phyloP scores from a whole-genome alignment of 2,329 filamentous ascomycete genomes.

The Paraphaeosphaeria sporulosa region DNA sequence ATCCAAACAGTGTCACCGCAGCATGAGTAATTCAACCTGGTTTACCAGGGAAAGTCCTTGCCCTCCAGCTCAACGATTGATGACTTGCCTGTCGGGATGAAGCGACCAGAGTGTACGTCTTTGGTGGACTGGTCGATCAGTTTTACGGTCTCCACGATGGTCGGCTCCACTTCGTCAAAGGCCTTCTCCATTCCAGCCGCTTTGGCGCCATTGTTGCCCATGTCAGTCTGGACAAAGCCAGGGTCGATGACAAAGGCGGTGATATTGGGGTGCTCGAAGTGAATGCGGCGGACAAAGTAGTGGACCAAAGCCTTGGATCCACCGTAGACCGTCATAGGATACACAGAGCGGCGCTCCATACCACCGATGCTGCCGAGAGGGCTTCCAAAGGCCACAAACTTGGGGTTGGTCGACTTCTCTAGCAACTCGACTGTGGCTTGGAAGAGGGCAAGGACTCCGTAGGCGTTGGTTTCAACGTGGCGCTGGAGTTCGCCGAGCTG shows the following conservation, averaged over 20 bases:
- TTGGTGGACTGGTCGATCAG: too few species aligned
- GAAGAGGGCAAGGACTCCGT: conserved; percentile 20
- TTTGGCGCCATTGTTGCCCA: conserved; percentile 16
- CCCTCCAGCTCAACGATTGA: too few species aligned
- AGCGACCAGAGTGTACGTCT: too few species aligned
- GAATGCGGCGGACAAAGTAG: conserved; percentile 15
- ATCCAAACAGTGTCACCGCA: too few species aligned
- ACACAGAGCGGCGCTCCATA: too few species aligned
- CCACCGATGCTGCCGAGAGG: not conserved
- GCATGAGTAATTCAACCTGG: too few species aligned
- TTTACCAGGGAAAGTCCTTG: too few species aligned
- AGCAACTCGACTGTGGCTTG: conserved; percentile 22
- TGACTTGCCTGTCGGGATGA: too few species aligned
- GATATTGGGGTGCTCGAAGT: conserved; percentile 16
- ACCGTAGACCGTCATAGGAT: conserved; percentile 1
- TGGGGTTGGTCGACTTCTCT: conserved; percentile 14
- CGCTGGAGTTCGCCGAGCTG: conserved; percentile 13
- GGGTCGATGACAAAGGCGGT: conserved; percentile 17
- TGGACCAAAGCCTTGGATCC: conserved; percentile 17
- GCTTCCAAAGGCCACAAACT: conserved; percentile 22
- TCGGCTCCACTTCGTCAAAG: too few species aligned
- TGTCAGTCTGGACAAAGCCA: conserved; percentile 18
- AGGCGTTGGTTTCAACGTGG: conserved; percentile 22
- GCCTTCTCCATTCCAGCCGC: conserved; percentile 9
- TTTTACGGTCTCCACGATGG: too few species aligned